Percentiles rank a stretch among this genome's conserved stretches.
phyloP scores from a whole-genome alignment of 306 rosid species.

The Cajanus cajan region DNA sequence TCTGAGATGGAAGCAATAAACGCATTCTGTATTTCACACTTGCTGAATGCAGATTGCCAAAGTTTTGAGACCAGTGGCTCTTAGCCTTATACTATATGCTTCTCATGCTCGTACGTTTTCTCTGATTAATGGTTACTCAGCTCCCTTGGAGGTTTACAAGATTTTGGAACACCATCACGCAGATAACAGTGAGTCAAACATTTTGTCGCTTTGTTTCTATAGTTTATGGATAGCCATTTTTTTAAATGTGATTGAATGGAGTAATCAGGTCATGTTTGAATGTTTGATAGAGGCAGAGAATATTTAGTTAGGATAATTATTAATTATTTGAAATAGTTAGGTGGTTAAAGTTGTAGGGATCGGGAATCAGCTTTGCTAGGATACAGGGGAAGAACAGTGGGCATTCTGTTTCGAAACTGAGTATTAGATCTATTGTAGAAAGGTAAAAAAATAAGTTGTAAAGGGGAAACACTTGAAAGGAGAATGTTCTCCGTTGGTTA shows the following conservation, averaged over 20 bases:
- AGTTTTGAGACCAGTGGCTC: slow-evolving; percentile 73
- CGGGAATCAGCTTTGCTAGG: not conserved
- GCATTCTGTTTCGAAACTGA: not conserved
- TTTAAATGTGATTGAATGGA: slow-evolving; percentile 4
- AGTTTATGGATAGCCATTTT: not conserved
- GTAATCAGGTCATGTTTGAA: not conserved
- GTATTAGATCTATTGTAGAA: not conserved
- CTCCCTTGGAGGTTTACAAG: slow-evolving; percentile 90
- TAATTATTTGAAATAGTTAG: not conserved
- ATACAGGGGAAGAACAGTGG: not conserved
- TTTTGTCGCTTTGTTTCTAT: not conserved
- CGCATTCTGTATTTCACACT: not conserved
- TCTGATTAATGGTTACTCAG: slow-evolving; percentile 85
- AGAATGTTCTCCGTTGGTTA: not conserved
- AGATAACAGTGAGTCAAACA: slow-evolving; percentile 52
- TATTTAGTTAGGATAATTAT: not conserved
- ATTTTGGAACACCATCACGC: slow-evolving; percentile 82
- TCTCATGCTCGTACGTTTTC: slow-evolving; percentile 99
- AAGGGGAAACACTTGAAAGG: not conserved
- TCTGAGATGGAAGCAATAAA: slow-evolving; percentile 20
- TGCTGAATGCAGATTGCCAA: slow-evolving; percentile 63
- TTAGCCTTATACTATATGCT: slow-evolving; percentile 72
- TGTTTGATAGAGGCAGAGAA: not conserved
- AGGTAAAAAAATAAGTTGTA: not conserved
- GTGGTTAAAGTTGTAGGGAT: not conserved